A percentile compares a stretch with the other conserved stretches of the same genome.
Evolutionary conservation across 1,284 basidiomycete genomes (phyloP).

Genomic region (Cutaneotrichosporon curvatum): DNA sequence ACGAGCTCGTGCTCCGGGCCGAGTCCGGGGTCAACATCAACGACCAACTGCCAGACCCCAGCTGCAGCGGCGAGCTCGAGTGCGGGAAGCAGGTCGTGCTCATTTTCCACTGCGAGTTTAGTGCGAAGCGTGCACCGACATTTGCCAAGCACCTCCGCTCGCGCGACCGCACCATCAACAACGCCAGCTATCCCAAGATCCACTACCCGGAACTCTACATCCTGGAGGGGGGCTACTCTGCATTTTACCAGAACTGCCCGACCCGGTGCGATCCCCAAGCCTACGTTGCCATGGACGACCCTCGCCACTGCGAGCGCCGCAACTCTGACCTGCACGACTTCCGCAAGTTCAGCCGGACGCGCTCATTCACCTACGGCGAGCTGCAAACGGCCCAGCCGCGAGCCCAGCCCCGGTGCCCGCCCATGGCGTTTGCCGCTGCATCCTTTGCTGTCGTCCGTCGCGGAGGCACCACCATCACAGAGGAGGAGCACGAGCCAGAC

Average conservation of each 20-base stretch:
- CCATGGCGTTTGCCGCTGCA: constrained; percentile 39
- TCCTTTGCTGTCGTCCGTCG: constrained; percentile 33
- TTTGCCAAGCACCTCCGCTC: constrained; percentile 89
- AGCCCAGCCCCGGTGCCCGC: constrained; percentile 25
- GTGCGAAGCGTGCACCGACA: constrained; percentile 86
- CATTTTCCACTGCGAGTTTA: constrained; percentile 98
- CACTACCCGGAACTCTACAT: constrained; percentile 97
- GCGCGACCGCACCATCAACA: constrained; percentile 80
- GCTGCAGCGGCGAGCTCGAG: constrained; percentile 65
- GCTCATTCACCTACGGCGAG: constrained; percentile 78
- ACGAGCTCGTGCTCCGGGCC: constrained; percentile 66
- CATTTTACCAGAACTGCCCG: constrained; percentile 66
- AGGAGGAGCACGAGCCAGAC: constrained; percentile 35
- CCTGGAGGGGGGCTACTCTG: constrained; percentile 88
- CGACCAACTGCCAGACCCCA: constrained; percentile 59
- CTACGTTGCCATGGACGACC: constrained; percentile 94
- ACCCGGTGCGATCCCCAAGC: constrained; percentile 67
- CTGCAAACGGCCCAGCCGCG: constrained; percentile 9
- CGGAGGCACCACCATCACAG: constrained; percentile 18
- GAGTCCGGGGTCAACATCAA: constrained; percentile 45
- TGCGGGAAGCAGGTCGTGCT: constrained; percentile 67
- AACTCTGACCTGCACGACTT: constrained; percentile 84
- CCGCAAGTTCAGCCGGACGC: constrained; percentile 77
- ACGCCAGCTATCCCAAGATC: constrained; percentile 80
- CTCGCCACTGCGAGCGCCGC: constrained; percentile 67